Conservation (phyloP, 202 grass and related monocot genomes). For the Musa balbisiana region DNA sequence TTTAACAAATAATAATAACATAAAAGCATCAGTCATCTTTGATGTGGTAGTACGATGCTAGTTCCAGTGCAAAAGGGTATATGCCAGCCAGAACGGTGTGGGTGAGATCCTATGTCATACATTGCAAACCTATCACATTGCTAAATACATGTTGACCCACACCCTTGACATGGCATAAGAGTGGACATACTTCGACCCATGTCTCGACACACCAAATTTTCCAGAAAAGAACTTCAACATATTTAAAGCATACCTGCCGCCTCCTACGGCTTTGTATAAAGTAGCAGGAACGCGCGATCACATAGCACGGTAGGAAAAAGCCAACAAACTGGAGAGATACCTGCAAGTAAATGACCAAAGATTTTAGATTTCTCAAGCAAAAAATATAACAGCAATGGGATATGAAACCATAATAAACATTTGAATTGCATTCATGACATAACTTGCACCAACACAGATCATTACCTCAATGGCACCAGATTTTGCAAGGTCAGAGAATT, state of each 20-base stretch:
- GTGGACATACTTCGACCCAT: no score
- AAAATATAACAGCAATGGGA: not conserved
- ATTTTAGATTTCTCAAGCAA: no score
- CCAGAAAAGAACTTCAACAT: not conserved
- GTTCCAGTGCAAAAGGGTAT: not conserved
- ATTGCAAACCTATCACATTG: not conserved
- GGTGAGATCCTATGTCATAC: not conserved
- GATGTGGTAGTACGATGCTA: no score
- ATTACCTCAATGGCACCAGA: no score
- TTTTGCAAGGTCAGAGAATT: no score
- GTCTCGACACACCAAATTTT: not conserved
- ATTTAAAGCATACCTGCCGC: constrained; percentile 9
- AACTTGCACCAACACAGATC: no score
- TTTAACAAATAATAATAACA: no score
- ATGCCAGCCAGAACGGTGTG: not conserved
- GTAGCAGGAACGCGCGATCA: constrained; percentile 18
- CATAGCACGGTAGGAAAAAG: constrained; percentile 18
- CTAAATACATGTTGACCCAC: no score
- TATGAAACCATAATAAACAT: no score
- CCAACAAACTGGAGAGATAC: constrained; percentile 17
- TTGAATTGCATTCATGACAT: no score
- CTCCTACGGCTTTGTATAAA: constrained; percentile 6
- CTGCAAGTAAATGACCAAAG: constrained; percentile 1
- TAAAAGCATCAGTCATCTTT: no score
- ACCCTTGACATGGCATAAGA: no score